Evolutionary conservation across 129 eudicot species (phyloP).

Genomic region (Artemisia argyi): DNA sequence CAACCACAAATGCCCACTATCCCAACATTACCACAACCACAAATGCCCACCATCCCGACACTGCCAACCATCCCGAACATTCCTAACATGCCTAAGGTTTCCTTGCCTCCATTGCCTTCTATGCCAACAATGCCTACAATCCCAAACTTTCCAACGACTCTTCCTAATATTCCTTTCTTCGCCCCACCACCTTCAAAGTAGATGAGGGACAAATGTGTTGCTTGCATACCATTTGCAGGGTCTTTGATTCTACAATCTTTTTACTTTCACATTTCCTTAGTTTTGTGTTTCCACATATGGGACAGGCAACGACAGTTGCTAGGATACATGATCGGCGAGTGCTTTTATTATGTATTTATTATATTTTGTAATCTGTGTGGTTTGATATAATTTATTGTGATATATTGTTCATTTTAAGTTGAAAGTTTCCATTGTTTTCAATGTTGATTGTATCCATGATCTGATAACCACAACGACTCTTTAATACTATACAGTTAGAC

Average conservation of each 20-base stretch:
- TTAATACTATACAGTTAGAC: not conserved
- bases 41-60: slow-evolving; percentile 23
- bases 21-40: slow-evolving; percentile 30
- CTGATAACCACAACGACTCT: not conserved
- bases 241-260: not conserved
- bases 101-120: slow-evolving; percentile 36
- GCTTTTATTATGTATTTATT: not conserved
- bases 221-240: not conserved
- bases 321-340: not conserved
- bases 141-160: slow-evolving; percentile 34
- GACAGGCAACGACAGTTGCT: not conserved
- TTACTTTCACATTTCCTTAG: not conserved
- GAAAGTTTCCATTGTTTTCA: not conserved
- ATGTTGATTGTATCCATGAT: not conserved
- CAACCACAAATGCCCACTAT: slow-evolving; percentile 29
- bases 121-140: slow-evolving; percentile 23
- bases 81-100: slow-evolving; percentile 28
- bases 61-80: slow-evolving; percentile 20
- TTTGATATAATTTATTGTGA: slow-evolving; percentile 13
- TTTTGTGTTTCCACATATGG: not conserved
- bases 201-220: not conserved
- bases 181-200: slow-evolving; percentile 42
- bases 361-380: not conserved
- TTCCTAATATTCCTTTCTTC: slow-evolving; percentile 28
- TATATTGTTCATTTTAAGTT: slow-evolving; percentile 4